Evolutionary conservation across 352 stramenopile species (phyloP), one percentile per base, ranked within the genome.

Genomic region (Elongisporangium anandrum): DNA sequence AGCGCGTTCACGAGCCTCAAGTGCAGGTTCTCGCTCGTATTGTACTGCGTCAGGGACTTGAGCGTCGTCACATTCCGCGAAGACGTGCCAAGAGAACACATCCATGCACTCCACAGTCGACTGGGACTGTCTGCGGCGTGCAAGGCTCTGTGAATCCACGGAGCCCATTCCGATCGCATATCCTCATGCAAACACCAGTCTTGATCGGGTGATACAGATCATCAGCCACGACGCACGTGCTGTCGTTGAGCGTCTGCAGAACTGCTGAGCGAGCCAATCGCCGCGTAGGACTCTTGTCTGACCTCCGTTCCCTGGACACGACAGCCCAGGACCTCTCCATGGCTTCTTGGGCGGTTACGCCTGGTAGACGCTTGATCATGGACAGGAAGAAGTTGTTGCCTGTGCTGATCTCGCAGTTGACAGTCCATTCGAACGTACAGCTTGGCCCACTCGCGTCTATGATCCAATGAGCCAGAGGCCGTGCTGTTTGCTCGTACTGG

Each of bases 181-280:
- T 8, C 73, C 68, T 13, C 29, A 82, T 54, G 12, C 75, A 49
- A 23, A 73, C 63, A 38, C 68, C 63, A n/a, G 67, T 65, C 57
- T 78, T 60, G 13, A 76, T 47, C 9, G 73, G 73, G 13, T 79
- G 70, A 34, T 68, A 57, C 22, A 82, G 71, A 59, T 82, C 73
- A 9, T 65, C 56, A 10, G 70, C 60, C 5, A 78, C 57, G n/a
- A 82, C 68, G 23, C 69, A 63, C n/a, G 68, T 72, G 52, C 76
- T 69, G 19, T 64, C 61, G 57, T 79, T 79, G 49, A 79, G 65
- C n/a, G 66, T 49, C 61, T 82, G 73, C 10, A 82, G 60, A 50
- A 45, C 9, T 12, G 34, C 16, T 12, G 34, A 45, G 34, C 34
- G 34, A 4, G 34, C 34, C 13, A 45, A 45, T 17, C 34, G 34